Evolutionary conservation across 345 rosid genomes (phyloP).

Genomic region (Salix caprea): DNA sequence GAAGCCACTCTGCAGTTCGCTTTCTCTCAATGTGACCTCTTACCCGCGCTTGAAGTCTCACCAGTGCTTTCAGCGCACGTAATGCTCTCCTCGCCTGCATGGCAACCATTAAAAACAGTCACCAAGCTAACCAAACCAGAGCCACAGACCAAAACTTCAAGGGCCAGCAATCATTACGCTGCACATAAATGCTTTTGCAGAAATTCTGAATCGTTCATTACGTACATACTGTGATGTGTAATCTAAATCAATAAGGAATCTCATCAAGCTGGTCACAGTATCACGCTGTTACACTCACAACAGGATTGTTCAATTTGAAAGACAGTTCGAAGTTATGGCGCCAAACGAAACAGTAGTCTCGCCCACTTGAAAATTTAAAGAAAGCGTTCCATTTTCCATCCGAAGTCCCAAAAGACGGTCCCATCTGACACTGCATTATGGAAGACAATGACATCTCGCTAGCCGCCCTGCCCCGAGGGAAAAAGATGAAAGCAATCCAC

Average conservation of each 20-base stretch:
- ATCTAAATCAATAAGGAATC: neutral
- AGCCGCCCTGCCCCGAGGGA: constrained; percentile 19
- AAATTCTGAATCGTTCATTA: neutral
- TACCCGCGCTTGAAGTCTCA: constrained; percentile 92
- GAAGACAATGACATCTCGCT: constrained; percentile 44
- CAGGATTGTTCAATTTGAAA: neutral
- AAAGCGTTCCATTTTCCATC: neutral
- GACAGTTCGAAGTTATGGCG: constrained; percentile 22
- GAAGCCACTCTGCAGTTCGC: constrained; percentile 48
- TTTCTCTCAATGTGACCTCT: constrained; percentile 90
- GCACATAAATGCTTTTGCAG: neutral
- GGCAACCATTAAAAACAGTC: neutral
- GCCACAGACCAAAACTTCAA: neutral
- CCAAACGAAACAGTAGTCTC: constrained; percentile 18
- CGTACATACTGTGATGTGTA: neutral
- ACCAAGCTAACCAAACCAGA: neutral
- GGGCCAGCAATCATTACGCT: neutral
- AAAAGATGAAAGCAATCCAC: neutral
- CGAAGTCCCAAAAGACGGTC: neutral
- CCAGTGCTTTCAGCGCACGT: constrained; percentile 89
- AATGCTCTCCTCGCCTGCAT: constrained; percentile 77
- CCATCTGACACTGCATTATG: constrained; percentile 18
- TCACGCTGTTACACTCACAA: constrained; percentile 7
- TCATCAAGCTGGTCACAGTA: neutral
- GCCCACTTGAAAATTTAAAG: constrained; percentile 13